Evolutionary conservation across 1,139 yeast species (phyloP), one percentile per base, ranked within the genome.

Genomic region (Candida freyschussii): DNA sequence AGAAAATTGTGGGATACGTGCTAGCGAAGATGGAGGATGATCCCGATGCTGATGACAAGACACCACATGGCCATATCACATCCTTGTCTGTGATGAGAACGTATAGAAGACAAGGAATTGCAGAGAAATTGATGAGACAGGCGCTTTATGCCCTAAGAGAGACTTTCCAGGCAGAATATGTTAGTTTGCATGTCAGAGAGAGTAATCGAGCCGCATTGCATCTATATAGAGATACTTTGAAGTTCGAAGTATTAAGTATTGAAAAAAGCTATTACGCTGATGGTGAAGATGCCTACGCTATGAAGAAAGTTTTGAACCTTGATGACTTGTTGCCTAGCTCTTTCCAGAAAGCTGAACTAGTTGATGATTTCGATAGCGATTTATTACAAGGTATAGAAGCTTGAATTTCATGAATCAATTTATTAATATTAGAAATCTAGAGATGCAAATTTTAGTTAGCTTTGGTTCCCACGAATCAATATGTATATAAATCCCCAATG

Each of bases 241-340:
- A 74, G 42, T 91, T 93, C 56, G 89, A 77, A 51, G 91, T 86
- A 28, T 69, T 81, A 36, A 75, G 80, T 29, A 78, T 91, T 39
- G 96, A 89, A 52, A 82, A 77, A 48, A 72, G 82, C 14, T 91
- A 93, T 57, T 91, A 91, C 55, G 96, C 91, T 39, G 97, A 91
- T 59, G 96, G 95, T 17, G 99, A 93, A 59, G 97, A 93, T 62
- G 98, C 98, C n/a, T 91, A 87, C 59, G 83, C 94, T 26, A 91
- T 91, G 98, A 78, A 76, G 54, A 80, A 81, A 52, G 67, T 65
- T 2, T 64, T 84, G 46, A 62, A 62, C 12, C 54, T 77, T 36
- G 79, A 78, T 7, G 79, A 78, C 17, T 61, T 81, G 38, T 47
- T 75, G 32, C 87, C 89, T 14, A 67, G 74, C 37, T 57, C 60